Conservation (phyloP, 2,329 filamentous ascomycete genomes). For the Aspergillus ruber region DNA sequence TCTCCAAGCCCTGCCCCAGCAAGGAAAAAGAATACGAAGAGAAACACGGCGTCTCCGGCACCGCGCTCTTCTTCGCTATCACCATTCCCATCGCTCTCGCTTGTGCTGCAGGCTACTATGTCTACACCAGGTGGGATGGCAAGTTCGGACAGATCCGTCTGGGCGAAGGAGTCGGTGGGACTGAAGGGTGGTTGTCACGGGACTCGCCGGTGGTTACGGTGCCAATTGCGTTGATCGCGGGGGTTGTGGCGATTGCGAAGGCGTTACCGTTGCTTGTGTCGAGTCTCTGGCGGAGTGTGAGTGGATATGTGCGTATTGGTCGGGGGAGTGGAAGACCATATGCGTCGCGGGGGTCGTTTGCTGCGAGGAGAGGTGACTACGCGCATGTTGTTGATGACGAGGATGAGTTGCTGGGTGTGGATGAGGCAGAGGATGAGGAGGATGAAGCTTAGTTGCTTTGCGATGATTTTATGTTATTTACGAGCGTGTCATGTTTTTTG, state of each 20-base stretch:
- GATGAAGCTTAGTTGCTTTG: conserved; percentile 37
- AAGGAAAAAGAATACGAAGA: conserved; percentile 77
- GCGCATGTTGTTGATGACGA: conserved; percentile 85
- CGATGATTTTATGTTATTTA: conserved; percentile 10
- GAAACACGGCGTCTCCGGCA: conserved; percentile 62
- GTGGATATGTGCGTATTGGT: conserved; percentile 44
- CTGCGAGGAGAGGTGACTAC: conserved; percentile 80
- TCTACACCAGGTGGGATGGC: conserved; percentile 75
- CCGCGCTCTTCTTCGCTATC: conserved; percentile 79
- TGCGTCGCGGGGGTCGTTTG: conserved; percentile 83
- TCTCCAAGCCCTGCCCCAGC: conserved; percentile 61
- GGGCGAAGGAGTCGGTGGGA: conserved; percentile 53
- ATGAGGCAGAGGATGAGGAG: conserved; percentile 85
- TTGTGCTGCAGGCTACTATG: conserved; percentile 69
- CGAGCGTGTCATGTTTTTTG: conserved; percentile 1
- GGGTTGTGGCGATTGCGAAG: conserved; percentile 67
- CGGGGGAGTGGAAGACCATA: conserved; percentile 58
- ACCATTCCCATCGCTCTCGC: conserved; percentile 68
- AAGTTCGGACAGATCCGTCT: conserved; percentile 91
- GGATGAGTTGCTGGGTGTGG: conserved; percentile 76
- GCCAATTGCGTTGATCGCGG: conserved; percentile 72
- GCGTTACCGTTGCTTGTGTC: conserved; percentile 66
- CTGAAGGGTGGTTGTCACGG: conserved; percentile 51
- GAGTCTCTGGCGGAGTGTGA: conserved; percentile 64
- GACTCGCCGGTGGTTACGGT: conserved; percentile 75